Evolutionary conservation across 2,329 filamentous ascomycete species (phyloP), one percentile per base, ranked within the genome.

Genomic region (Fusarium sp.): DNA sequence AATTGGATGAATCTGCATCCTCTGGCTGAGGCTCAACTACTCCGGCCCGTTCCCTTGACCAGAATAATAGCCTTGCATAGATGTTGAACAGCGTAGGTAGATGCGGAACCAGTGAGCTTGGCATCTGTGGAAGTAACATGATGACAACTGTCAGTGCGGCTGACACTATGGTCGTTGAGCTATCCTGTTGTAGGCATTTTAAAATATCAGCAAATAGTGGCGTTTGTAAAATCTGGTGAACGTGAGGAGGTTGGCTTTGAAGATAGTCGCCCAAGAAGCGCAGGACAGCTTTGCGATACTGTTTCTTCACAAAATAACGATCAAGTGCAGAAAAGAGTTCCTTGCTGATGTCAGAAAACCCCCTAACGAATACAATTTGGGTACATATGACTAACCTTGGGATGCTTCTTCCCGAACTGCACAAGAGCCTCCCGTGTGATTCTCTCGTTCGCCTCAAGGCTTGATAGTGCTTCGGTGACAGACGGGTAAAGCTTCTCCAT

Each of bases 61-160:
- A 96, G 77, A 95, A 96, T 1, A 96, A 83, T 48, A 95, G 82
- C 54, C 94, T 87, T 60, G 91, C 92, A 79, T 96, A 96, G 58
- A 96, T 91, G 69, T 94, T 91, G 85, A 95, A 96, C 23, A 96
- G 84, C 25, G 89, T 89, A 35, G 93, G 91, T 10, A 96, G 85
- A 77, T 92, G 88, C 2, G 89, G 86, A 4, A 90, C 89, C 19
- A 95, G 82, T 5, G 91, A 91, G 73, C 88, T 91, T 2, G 93
- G 93, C 80, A 95, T 93, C 78, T 95, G 93, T 4, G 93, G 93
- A 55, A 96, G 81, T 33, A 95, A 89, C 93, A 96, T 96, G 72
- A 93, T 91, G 65, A 96, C 82, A 12, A 90, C 89, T 9, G 92
- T 93, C 58, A 96, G 83, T 3, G 93, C 92, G 46, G 94, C 84